These are phyloP conservation scores for Paramyrothecium sp. DNA, from an alignment of 2,329 filamentous ascomycete genomes.

Conservation along the genomic window DNA sequence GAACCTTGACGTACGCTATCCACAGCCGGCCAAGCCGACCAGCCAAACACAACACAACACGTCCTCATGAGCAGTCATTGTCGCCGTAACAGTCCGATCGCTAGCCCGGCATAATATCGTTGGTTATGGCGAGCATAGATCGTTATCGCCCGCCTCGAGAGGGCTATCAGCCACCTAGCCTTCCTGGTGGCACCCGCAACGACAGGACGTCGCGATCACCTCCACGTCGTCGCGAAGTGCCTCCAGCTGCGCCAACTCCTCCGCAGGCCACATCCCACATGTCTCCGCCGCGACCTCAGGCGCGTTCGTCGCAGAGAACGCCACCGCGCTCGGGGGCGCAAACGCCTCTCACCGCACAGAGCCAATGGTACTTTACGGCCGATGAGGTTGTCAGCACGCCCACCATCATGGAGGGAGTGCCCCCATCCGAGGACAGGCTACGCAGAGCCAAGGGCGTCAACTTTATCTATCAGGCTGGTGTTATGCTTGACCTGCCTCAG, in stretches of 20 bases:
- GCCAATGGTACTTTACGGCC: slow-evolving; percentile 87
- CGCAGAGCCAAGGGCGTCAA: slow-evolving; percentile 89
- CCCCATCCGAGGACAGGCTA: slow-evolving; percentile 73
- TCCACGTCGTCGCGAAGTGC: slow-evolving; percentile 51
- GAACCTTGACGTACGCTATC: not conserved
- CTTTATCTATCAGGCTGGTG: slow-evolving; percentile 92
- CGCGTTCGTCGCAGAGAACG: slow-evolving; percentile 40
- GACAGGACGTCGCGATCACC: slow-evolving; percentile 51
- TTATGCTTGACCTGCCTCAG: slow-evolving; percentile 88
- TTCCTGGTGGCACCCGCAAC: slow-evolving; percentile 35
- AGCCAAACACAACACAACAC: not conserved
- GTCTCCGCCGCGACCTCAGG: slow-evolving; percentile 51
- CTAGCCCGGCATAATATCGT: slow-evolving; percentile 20
- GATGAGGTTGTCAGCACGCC: slow-evolving; percentile 82
- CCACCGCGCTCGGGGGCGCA: slow-evolving; percentile 38
- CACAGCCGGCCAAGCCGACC: not conserved
- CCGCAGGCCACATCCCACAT: slow-evolving; percentile 54
- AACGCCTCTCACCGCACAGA: slow-evolving; percentile 34
- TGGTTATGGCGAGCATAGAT: slow-evolving; percentile 58
- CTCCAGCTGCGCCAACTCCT: slow-evolving; percentile 61
- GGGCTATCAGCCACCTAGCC: slow-evolving; percentile 53
- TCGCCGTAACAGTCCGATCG: slow-evolving; percentile 13
- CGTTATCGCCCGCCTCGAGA: slow-evolving; percentile 57
- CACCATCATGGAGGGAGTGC: slow-evolving; percentile 79
- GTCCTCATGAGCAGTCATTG: slow-evolving; percentile 21